phyloP scores from a whole-genome alignment of 768 basidiomycete species.

The Phanerodontia chrysosporium region DNA sequence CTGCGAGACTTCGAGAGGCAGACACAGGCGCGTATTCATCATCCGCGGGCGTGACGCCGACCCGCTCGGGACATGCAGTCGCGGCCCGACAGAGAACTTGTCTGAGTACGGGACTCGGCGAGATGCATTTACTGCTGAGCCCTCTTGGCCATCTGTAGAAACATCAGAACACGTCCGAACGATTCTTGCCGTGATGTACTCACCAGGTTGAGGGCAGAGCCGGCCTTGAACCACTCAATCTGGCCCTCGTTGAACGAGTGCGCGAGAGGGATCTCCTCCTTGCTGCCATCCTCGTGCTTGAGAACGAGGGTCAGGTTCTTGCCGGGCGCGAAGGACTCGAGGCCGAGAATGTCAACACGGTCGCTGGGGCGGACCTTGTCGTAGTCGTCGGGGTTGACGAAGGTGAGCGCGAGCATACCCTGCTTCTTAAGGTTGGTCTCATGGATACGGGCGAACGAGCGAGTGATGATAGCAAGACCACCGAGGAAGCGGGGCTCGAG shows the following conservation, averaged over 20 bases:
- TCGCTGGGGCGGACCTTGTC: slow-evolving; percentile 87
- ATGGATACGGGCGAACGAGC: slow-evolving; percentile 97
- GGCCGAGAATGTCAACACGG: slow-evolving; percentile 83
- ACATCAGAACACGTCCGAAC: background rate
- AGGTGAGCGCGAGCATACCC: slow-evolving; percentile 96
- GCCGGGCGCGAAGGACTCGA: slow-evolving; percentile 86
- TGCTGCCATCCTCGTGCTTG: slow-evolving; percentile 79
- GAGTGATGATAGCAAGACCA: slow-evolving; percentile 91
- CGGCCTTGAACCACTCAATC: slow-evolving; percentile 98
- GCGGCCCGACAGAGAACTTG: background rate
- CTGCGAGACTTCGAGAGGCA: background rate
- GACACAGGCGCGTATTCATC: background rate
- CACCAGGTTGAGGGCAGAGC: slow-evolving; percentile 87
- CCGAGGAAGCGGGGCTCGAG: slow-evolving; percentile 94
- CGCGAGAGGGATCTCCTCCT: slow-evolving; percentile 74
- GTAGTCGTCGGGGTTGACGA: slow-evolving; percentile 89
- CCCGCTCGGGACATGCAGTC: background rate
- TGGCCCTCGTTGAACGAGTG: slow-evolving; percentile 97
- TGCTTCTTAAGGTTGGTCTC: slow-evolving; percentile 99
- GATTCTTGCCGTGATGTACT: no score
- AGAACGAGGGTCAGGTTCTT: slow-evolving; percentile 81
- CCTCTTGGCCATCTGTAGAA: slow-evolving; percentile 4
- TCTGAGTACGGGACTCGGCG: background rate
- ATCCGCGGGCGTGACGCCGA: background rate
- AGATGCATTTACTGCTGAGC: background rate